Evolutionary conservation across 163 green algal species (phyloP).

Genomic region (Volvox carteri): DNA sequence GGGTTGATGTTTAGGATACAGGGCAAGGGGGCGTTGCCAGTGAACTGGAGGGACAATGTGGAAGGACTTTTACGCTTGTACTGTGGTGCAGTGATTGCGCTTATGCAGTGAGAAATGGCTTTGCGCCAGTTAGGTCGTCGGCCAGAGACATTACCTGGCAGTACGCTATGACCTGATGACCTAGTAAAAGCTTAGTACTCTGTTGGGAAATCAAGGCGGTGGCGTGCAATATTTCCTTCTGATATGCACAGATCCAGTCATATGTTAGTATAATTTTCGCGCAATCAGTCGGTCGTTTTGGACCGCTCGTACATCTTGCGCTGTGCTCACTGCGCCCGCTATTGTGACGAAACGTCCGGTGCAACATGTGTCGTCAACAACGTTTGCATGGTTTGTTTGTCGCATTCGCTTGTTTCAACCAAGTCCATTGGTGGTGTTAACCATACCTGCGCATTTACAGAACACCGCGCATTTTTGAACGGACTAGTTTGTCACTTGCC

Average conservation of each 20-base stretch:
- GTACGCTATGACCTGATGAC: not conserved
- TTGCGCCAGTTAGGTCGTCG: not conserved
- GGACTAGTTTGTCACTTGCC: no score
- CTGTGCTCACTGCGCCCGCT: not conserved
- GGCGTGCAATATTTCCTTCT: not conserved
- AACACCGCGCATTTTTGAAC: no score
- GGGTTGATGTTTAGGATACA: not conserved
- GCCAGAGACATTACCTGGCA: not conserved
- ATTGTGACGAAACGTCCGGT: not conserved
- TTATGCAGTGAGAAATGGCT: no score
- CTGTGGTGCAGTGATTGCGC: no score
- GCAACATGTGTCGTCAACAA: no score
- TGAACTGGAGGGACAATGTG: no score
- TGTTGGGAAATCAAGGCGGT: slow-evolving; percentile 7
- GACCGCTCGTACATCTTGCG: not conserved
- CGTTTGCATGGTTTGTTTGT: no score
- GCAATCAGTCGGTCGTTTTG: not conserved
- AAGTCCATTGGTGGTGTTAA: no score
- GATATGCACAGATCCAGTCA: not conserved
- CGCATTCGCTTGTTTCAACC: no score
- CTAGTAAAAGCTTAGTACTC: not conserved
- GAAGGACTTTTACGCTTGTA: no score
- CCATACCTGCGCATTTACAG: no score
- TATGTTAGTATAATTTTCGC: not conserved
- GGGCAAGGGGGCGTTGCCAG: not conserved